Evolutionary conservation across 352 stramenopile species (phyloP).

Genomic region (Vaucheria bursata): DNA sequence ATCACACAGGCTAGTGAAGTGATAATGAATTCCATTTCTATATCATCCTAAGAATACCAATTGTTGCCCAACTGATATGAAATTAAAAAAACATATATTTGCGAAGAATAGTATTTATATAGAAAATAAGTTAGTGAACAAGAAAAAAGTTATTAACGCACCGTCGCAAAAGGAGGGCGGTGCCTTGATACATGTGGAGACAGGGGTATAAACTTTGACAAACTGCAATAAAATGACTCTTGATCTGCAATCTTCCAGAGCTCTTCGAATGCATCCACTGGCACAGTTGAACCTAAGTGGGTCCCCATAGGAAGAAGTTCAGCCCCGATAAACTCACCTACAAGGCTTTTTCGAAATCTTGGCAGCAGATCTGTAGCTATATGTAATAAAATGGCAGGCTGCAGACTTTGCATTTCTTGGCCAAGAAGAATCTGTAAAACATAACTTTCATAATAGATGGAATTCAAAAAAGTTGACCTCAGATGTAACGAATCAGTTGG

Average conservation of each 20-base stretch:
- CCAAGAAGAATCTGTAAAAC: neutral
- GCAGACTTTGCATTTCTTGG: neutral
- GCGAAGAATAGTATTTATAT: too few relatives aligned
- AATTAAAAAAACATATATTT: too few relatives aligned
- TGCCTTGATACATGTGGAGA: conserved; percentile 37
- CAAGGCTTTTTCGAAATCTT: neutral
- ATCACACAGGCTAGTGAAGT: too few relatives aligned
- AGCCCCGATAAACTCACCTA: neutral
- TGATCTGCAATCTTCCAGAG: conserved; percentile 11
- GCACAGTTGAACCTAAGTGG: neutral
- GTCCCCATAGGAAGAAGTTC: neutral
- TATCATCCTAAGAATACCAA: too few relatives aligned
- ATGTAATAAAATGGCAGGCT: neutral
- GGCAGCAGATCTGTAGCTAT: neutral
- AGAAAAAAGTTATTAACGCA: too few relatives aligned
- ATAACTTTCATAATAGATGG: too few relatives aligned
- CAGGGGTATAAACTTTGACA: conserved; percentile 26
- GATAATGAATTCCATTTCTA: too few relatives aligned
- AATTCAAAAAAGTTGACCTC: too few relatives aligned
- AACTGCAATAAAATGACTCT: conserved; percentile 13
- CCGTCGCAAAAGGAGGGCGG: conserved; percentile 8
- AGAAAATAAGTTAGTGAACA: too few relatives aligned
- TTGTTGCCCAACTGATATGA: too few relatives aligned
- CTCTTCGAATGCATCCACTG: conserved; percentile 3
- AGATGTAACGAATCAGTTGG: too few relatives aligned